A percentile compares a stretch with the other conserved stretches of the same genome.
phyloP scores from a whole-genome alignment of 164 flowering plant genomes.

The Cinnamomum micranthum region DNA sequence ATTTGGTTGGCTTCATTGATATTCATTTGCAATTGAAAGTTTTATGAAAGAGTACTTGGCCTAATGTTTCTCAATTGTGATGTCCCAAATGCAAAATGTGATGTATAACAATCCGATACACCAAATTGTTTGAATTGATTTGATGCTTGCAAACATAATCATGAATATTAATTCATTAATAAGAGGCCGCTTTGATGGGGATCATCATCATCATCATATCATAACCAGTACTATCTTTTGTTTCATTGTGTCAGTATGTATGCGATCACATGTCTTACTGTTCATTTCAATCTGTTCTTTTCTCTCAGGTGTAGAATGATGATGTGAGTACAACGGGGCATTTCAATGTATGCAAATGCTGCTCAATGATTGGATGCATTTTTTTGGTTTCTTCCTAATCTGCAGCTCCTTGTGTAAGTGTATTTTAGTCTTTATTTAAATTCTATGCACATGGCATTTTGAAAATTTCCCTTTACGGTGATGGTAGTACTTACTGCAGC shows the following conservation, averaged over 20 bases:
- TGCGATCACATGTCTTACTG: not conserved
- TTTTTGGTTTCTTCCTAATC: not conserved
- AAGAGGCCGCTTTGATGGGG: not conserved
- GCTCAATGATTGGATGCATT: not conserved
- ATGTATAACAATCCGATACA: not conserved
- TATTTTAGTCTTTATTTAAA: too few relatives aligned
- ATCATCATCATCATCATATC: too few relatives aligned
- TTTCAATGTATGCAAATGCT: not conserved
- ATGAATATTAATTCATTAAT: not conserved
- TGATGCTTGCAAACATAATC: not conserved
- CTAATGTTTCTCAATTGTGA: not conserved
- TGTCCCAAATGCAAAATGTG: not conserved
- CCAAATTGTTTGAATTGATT: not conserved
- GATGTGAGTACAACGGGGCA: not conserved
- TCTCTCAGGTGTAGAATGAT: not conserved
- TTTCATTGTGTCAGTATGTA: not conserved
- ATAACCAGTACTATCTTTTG: not conserved
- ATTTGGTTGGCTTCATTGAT: too few relatives aligned
- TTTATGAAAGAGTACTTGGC: too few relatives aligned
- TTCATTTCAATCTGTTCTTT: too few relatives aligned
- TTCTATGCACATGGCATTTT: too few relatives aligned
- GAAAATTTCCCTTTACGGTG: too few relatives aligned
- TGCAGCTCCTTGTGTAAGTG: slow-evolving; percentile 1
- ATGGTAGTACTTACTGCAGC: too few relatives aligned
- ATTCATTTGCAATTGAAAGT: not conserved